Conservation (phyloP, 2,329 filamentous ascomycete genomes). For the Cladobotryum protrusum region DNA sequence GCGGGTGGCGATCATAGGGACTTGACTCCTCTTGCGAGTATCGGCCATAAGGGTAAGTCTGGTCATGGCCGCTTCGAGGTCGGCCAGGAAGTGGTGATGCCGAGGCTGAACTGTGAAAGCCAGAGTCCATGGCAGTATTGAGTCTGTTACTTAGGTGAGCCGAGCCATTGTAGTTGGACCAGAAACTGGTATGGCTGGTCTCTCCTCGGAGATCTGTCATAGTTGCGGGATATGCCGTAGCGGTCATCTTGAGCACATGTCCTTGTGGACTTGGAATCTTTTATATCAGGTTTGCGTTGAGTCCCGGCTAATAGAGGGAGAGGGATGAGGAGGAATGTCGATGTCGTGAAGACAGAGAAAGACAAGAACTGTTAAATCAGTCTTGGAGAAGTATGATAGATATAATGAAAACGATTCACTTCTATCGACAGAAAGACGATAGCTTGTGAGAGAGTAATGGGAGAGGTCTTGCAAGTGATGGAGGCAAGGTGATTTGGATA, state of each 20-base stretch:
- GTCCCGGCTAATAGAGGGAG: not conserved
- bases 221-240: slow-evolving; percentile 50
- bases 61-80: slow-evolving; percentile 44
- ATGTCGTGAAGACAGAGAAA: not conserved
- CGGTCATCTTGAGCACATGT: slow-evolving; percentile 55
- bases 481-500: not conserved
- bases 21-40: slow-evolving; percentile 51
- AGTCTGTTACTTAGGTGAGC: slow-evolving; percentile 49
- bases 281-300: not conserved
- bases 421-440: too few relatives aligned
- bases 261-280: slow-evolving; percentile 20
- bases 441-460: too few relatives aligned
- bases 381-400: too few relatives aligned
- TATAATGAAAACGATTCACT: too few relatives aligned
- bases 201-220: slow-evolving; percentile 60
- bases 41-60: slow-evolving; percentile 46
- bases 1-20: slow-evolving; percentile 47
- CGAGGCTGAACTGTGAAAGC: slow-evolving; percentile 39
- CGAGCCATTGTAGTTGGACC: slow-evolving; percentile 51
- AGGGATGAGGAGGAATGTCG: not conserved
- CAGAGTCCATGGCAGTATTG: slow-evolving; percentile 43
- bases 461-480: not conserved
- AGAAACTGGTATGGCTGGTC: slow-evolving; percentile 50
- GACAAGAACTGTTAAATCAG: too few relatives aligned
- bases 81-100: slow-evolving; percentile 43